Conservation (phyloP, 2,329 filamentous ascomycete genomes). For the Talaromyces sp. region DNA sequence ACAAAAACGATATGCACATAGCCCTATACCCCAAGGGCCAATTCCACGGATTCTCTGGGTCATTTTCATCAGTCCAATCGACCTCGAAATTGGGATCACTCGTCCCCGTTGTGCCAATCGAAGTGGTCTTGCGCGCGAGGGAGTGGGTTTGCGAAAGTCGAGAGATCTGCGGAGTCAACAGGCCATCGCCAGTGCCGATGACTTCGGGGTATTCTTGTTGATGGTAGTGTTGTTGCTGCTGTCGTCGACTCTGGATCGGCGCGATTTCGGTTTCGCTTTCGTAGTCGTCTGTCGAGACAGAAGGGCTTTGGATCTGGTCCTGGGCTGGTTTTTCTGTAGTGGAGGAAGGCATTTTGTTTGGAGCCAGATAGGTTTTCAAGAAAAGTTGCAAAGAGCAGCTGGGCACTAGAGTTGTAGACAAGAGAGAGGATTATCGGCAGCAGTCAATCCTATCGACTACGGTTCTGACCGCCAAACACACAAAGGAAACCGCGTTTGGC, state of each 20-base stretch:
- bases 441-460: background rate
- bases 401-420: background rate
- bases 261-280: slow-evolving; percentile 8
- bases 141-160: slow-evolving; percentile 17
- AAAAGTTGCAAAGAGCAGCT: background rate
- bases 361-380: background rate
- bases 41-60: slow-evolving; percentile 42
- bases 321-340: background rate
- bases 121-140: slow-evolving; percentile 37
- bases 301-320: background rate
- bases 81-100: slow-evolving; percentile 62
- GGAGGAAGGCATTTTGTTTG: background rate
- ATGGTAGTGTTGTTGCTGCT: background rate
- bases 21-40: slow-evolving; percentile 59
- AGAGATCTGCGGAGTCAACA: slow-evolving; percentile 24
- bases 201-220: background rate
- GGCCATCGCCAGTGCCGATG: slow-evolving; percentile 6
- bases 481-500: background rate
- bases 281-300: slow-evolving; percentile 2
- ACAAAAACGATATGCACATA: slow-evolving; percentile 50
- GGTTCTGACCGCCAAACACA: background rate
- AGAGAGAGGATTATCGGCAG: background rate
- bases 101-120: slow-evolving; percentile 40
- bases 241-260: slow-evolving; percentile 8
- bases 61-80: slow-evolving; percentile 59